Evolutionary conservation across 495 filamentous ascomycete genomes (phyloP).

Genomic region (Penicillium crystallinum): DNA sequence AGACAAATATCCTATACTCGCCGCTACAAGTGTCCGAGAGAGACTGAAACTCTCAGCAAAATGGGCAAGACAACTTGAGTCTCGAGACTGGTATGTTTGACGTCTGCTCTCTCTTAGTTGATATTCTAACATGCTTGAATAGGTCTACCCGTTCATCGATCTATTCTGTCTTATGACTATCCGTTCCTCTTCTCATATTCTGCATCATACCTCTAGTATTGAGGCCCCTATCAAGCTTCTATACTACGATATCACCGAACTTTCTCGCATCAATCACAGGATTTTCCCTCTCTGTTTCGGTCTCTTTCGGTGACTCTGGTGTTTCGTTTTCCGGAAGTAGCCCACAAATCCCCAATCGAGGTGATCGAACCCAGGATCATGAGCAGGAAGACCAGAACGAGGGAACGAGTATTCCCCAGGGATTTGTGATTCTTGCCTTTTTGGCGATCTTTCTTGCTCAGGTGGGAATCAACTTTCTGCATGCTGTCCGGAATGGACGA

Average conservation of each 20-base stretch:
- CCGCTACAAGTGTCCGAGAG: slow-evolving; percentile 68
- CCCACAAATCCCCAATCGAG: neutral
- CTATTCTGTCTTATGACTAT: slow-evolving; percentile 46
- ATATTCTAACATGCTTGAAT: slow-evolving; percentile 10
- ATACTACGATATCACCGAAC: slow-evolving; percentile 23
- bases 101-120: neutral
- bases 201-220: slow-evolving; percentile 26
- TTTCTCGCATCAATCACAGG: slow-evolving; percentile 31
- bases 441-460: slow-evolving; percentile 33
- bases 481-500: slow-evolving; percentile 26
- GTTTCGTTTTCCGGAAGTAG: slow-evolving; percentile 6
- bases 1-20: slow-evolving; percentile 72
- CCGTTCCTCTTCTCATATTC: slow-evolving; percentile 42
- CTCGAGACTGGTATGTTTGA: slow-evolving; percentile 61
- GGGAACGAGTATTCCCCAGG: slow-evolving; percentile 31
- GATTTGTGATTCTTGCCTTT: slow-evolving; percentile 33
- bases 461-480: slow-evolving; percentile 30
- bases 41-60: slow-evolving; percentile 69
- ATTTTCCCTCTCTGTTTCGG: slow-evolving; percentile 37
- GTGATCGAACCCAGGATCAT: neutral
- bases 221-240: slow-evolving; percentile 17
- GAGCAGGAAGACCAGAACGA: neutral
- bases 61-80: slow-evolving; percentile 72
- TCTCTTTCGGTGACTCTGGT: slow-evolving; percentile 34
- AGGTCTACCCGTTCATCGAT: slow-evolving; percentile 34